Conservation (phyloP, 768 basidiomycete species). For the Hortiboletus flavorubellus region DNA sequence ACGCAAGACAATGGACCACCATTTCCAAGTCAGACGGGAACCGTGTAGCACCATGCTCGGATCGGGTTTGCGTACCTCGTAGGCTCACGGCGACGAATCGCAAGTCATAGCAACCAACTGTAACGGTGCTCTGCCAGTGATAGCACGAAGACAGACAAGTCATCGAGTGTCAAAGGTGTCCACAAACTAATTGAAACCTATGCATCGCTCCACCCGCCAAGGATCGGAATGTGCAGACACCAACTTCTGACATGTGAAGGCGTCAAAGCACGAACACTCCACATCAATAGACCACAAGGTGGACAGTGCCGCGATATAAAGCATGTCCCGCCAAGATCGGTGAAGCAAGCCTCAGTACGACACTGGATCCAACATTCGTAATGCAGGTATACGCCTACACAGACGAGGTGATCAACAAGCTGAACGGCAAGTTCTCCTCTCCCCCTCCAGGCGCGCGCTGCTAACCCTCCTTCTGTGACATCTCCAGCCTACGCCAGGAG, state of each 20-base stretch:
- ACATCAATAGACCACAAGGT: background rate
- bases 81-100: too few relatives aligned
- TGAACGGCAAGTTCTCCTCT: background rate
- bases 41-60: background rate
- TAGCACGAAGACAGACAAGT: background rate
- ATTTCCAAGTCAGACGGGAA: too few relatives aligned
- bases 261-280: background rate
- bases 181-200: background rate
- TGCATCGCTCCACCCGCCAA: background rate
- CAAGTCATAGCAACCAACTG: background rate
- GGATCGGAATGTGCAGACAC: background rate
- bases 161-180: background rate
- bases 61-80: background rate
- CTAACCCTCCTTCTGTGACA: background rate
- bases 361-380: background rate
- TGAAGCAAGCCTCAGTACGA: background rate
- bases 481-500: background rate
- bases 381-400: conserved; percentile 8
- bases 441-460: background rate
- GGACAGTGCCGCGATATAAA: background rate
- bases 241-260: background rate
- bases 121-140: background rate
- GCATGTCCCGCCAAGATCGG: background rate
- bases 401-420: background rate
- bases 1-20: background rate